Conservation (phyloP, 1,284 basidiomycete species). For the Rugosomyces carneus region DNA sequence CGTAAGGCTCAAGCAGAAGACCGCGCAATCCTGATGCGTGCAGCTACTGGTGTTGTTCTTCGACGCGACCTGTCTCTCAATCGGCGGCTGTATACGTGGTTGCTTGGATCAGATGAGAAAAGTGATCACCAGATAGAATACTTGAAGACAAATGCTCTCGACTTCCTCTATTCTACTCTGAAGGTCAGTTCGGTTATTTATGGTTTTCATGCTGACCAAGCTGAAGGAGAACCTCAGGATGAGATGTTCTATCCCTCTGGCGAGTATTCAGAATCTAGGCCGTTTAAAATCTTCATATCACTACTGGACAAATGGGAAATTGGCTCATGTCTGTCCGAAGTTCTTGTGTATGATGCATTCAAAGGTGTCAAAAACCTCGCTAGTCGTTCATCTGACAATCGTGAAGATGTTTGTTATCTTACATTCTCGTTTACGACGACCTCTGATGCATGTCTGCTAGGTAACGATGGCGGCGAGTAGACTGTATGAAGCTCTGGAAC, state of each 20-base stretch:
- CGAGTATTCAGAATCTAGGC: slow-evolving; percentile 73
- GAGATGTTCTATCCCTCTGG: slow-evolving; percentile 70
- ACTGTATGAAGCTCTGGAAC: slow-evolving; percentile 91
- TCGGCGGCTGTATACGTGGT: slow-evolving; percentile 89
- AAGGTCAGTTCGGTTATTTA: slow-evolving; percentile 38
- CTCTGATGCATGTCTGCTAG: slow-evolving; percentile 34
- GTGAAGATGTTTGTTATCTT: slow-evolving; percentile 54
- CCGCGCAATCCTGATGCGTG: slow-evolving; percentile 70
- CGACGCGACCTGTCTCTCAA: slow-evolving; percentile 91
- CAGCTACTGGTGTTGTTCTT: slow-evolving; percentile 78
- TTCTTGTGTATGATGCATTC: slow-evolving; percentile 76
- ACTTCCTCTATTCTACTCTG: slow-evolving; percentile 63
- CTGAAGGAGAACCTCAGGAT: slow-evolving; percentile 32
- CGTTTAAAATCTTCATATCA: slow-evolving; percentile 95
- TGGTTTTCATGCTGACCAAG: slow-evolving; percentile 6
- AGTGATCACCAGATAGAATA: slow-evolving; percentile 68
- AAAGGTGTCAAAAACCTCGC: slow-evolving; percentile 60
- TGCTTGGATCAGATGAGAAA: slow-evolving; percentile 79
- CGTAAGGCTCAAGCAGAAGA: slow-evolving; percentile 63
- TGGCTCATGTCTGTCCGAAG: slow-evolving; percentile 75
- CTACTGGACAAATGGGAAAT: slow-evolving; percentile 97
- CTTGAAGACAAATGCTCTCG: slow-evolving; percentile 63
- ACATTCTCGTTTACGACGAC: not conserved
- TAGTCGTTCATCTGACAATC: slow-evolving; percentile 41
- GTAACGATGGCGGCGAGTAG: slow-evolving; percentile 82